Conservation (phyloP, 2,329 filamentous ascomycete genomes). For the Parastagonospora avenae region DNA sequence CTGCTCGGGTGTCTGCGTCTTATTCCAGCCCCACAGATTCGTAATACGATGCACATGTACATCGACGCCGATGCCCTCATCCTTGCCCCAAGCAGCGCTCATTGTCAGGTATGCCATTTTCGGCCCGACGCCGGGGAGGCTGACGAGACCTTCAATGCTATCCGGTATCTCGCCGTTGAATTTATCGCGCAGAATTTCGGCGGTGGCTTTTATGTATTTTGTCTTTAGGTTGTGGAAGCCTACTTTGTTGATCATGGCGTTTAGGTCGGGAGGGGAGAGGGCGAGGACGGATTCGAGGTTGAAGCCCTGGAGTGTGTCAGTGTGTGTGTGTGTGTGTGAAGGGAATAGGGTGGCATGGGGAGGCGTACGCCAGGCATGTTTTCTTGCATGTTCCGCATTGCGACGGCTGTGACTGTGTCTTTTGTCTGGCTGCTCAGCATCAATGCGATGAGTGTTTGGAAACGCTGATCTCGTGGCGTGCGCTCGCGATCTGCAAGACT, state of each 20-base stretch:
- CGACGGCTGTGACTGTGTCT: conserved; percentile 84
- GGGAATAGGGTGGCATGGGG: too few relatives aligned
- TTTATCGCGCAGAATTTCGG: conserved; percentile 72
- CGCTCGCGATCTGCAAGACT: conserved; percentile 65
- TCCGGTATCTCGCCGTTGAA: conserved; percentile 79
- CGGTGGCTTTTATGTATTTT: conserved; percentile 76
- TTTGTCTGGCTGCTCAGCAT: conserved; percentile 95
- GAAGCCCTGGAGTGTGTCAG: conserved; percentile 52
- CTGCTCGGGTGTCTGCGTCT: conserved; percentile 79
- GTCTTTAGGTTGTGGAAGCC: conserved; percentile 97
- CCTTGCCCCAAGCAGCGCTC: conserved; percentile 72
- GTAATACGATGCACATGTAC: conserved; percentile 95
- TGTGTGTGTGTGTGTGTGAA: conserved; percentile 11
- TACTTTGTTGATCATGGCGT: conserved; percentile 79
- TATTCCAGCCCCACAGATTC: conserved; percentile 92
- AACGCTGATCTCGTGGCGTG: conserved; percentile 66
- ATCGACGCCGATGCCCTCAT: conserved; percentile 86
- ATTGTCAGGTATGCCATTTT: conserved; percentile 95
- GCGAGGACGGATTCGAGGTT: conserved; percentile 79
- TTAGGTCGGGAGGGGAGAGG: conserved; percentile 68
- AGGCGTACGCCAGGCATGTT: conserved; percentile 63
- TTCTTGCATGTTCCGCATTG: conserved; percentile 78
- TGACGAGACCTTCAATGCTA: conserved; percentile 74
- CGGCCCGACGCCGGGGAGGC: conserved; percentile 84
- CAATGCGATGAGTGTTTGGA: conserved; percentile 83